Conservation (phyloP, 2,329 filamentous ascomycete species). For the Chaetoscypha palmicola region DNA sequence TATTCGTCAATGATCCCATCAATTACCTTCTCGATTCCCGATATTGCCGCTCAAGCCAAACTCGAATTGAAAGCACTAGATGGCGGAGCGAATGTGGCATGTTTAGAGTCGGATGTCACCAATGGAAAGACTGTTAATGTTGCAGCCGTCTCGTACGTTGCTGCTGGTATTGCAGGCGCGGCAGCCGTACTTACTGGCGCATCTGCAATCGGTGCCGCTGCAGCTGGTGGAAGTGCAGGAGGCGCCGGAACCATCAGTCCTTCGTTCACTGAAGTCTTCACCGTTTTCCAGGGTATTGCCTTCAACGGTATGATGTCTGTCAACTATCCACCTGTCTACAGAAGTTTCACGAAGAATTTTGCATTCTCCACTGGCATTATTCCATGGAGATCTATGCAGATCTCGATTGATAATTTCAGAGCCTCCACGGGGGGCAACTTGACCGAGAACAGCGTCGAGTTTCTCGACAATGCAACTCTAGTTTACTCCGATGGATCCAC, state of each 20-base stretch:
- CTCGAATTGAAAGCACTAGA: constrained; percentile 63
- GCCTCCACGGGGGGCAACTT: constrained; percentile 76
- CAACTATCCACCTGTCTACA: constrained; percentile 78
- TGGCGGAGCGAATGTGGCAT: constrained; percentile 60
- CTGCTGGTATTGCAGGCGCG: constrained; percentile 77
- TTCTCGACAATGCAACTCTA: constrained; percentile 68
- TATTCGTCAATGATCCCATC: constrained; percentile 72
- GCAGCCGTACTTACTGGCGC: constrained; percentile 68
- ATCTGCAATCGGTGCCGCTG: constrained; percentile 57
- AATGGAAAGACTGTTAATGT: constrained; percentile 81
- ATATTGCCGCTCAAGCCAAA: constrained; percentile 80
- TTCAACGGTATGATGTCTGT: constrained; percentile 96
- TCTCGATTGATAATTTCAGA: constrained; percentile 78
- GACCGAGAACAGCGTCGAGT: constrained; percentile 68
- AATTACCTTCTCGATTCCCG: constrained; percentile 85
- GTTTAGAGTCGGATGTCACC: constrained; percentile 70
- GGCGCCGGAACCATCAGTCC: constrained; percentile 66
- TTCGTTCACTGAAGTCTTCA: constrained; percentile 76
- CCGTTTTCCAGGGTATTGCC: constrained; percentile 89
- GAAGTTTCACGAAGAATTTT: constrained; percentile 88
- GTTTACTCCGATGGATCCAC: constrained; percentile 60
- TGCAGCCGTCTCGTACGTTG: constrained; percentile 73
- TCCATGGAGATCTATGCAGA: constrained; percentile 74
- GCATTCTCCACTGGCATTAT: constrained; percentile 82
- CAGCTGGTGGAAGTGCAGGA: constrained; percentile 41